These are phyloP conservation scores for Ambrosia artemisiifolia DNA, from an alignment of 129 eudicot species.

Conservation along the genomic window DNA sequence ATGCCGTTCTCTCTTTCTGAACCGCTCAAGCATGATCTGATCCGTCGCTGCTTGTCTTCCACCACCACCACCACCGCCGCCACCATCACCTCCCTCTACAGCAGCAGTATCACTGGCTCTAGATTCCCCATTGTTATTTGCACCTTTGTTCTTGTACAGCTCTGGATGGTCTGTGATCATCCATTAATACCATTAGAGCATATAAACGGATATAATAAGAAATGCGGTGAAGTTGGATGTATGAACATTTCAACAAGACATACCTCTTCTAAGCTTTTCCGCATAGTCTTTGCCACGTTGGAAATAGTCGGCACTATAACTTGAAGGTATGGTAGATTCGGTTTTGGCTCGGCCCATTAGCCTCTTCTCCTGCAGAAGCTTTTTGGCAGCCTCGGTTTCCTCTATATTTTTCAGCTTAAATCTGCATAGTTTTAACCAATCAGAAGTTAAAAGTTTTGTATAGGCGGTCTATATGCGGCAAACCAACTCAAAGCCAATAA, in stretches of 20 bases:
- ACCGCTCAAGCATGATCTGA: slow-evolving; percentile 90
- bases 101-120: slow-evolving; percentile 50
- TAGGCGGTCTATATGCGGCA: neutral
- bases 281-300: slow-evolving; percentile 97
- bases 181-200: neutral
- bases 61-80: slow-evolving; percentile 52
- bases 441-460: neutral
- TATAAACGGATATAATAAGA: neutral
- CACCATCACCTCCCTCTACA: slow-evolving; percentile 55
- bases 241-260: slow-evolving; percentile 16
- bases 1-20: slow-evolving; percentile 91
- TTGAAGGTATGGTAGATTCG: slow-evolving; percentile 73
- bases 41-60: slow-evolving; percentile 96
- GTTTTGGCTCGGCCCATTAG: slow-evolving; percentile 69
- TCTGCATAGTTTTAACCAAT: slow-evolving; percentile 38
- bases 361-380: slow-evolving; percentile 93
- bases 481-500: neutral
- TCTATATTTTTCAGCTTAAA: slow-evolving; percentile 89
- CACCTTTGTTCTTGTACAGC: slow-evolving; percentile 61
- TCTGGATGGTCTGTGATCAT: slow-evolving; percentile 69
- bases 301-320: slow-evolving; percentile 86
- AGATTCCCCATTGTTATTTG: slow-evolving; percentile 50
- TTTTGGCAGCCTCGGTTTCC: slow-evolving; percentile 99
- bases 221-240: neutral
- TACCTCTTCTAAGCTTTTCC: slow-evolving; percentile 86